Evolutionary conservation across 257 asterid genomes (phyloP).

Genomic region (Gynochthodes officinalis): DNA sequence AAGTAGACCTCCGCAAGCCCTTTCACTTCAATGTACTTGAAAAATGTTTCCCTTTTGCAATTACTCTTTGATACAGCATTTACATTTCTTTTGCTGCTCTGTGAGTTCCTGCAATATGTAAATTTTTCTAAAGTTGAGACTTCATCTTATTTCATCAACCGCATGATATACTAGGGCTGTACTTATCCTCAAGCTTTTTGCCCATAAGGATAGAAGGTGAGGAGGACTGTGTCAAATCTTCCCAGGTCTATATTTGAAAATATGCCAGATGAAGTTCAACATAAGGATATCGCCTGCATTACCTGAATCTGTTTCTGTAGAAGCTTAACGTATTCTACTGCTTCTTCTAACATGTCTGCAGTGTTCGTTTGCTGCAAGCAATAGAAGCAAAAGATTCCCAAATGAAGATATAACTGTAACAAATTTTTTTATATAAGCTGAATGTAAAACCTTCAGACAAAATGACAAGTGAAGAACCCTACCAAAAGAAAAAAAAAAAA

Average conservation of each 20-base stretch:
- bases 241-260: background rate
- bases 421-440: background rate
- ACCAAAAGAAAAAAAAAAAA: no score
- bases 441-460: background rate
- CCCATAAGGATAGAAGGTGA: background rate
- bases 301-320: slow-evolving; percentile 91
- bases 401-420: slow-evolving; percentile 8
- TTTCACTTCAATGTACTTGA: slow-evolving; percentile 17
- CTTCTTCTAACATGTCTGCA: slow-evolving; percentile 98
- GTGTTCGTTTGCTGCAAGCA: slow-evolving; percentile 87
- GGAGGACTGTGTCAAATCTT: background rate
- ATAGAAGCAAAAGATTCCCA: slow-evolving; percentile 20
- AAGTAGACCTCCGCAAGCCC: slow-evolving; percentile 2
- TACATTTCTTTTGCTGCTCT: slow-evolving; percentile 86
- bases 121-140: slow-evolving; percentile 9
- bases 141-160: background rate
- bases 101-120: slow-evolving; percentile 61
- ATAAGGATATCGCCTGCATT: slow-evolving; percentile 12
- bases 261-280: background rate
- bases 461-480: no score
- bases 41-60: slow-evolving; percentile 17
- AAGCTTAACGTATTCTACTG: slow-evolving; percentile 77
- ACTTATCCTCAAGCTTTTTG: slow-evolving; percentile 1
- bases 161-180: background rate
- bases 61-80: slow-evolving; percentile 51